phyloP scores from a whole-genome alignment of 1,284 basidiomycete genomes.

The Coniferiporia weirii region DNA sequence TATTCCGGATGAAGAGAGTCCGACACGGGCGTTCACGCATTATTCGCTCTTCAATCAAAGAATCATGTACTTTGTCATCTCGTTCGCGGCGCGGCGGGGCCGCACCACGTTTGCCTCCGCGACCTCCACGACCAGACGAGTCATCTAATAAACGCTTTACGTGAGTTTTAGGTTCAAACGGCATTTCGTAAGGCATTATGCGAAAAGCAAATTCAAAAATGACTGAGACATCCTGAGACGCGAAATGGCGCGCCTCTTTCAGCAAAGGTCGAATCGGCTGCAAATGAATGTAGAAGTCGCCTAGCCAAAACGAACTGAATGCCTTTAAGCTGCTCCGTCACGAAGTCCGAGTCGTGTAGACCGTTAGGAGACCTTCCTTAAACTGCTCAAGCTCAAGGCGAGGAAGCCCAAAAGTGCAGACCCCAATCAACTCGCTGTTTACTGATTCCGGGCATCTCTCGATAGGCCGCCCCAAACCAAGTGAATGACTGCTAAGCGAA shows the following conservation, averaged over 20 bases:
- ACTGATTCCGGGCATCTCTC: not conserved
- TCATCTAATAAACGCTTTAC: constrained; percentile 11
- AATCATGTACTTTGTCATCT: constrained; percentile 80
- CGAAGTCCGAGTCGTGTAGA: not conserved
- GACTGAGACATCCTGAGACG: not conserved
- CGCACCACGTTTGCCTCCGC: constrained; percentile 43
- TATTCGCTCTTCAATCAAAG: constrained; percentile 84
- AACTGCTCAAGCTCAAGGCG: constrained; percentile 2
- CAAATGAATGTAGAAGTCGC: not conserved
- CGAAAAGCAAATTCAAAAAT: not conserved
- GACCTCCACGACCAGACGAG: constrained; percentile 42
- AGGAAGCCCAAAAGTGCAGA: not conserved
- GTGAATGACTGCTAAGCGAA: not conserved
- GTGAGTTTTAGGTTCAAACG: constrained; percentile 10
- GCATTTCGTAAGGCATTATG: not conserved
- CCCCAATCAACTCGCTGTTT: not conserved
- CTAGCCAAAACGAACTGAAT: not conserved
- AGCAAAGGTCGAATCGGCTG: not conserved
- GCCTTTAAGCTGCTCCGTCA: not conserved
- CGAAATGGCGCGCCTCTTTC: not conserved
- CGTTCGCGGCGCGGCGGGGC: constrained; percentile 53
- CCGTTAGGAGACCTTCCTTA: not conserved
- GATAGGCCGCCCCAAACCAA: not conserved
- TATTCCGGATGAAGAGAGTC: constrained; percentile 94
- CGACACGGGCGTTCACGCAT: constrained; percentile 90